A percentile compares a stretch with the other conserved stretches of the same genome.
These are phyloP conservation scores for Podochytrium sp. DNA, from an alignment of 192 early-diverging fungal genomes.

Conservation along the genomic window DNA sequence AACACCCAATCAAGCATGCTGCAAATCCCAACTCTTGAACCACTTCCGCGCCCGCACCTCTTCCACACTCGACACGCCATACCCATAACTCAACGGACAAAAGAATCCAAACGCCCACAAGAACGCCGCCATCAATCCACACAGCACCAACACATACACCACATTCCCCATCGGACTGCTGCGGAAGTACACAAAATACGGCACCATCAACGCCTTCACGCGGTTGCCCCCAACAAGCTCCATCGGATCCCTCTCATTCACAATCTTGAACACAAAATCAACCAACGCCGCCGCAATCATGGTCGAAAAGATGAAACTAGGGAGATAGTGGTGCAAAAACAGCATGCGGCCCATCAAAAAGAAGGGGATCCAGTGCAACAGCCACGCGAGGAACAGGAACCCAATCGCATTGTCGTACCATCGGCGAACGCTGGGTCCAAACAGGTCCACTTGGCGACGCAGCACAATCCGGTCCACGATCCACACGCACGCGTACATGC, in stretches of 20 bases:
- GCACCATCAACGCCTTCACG: conserved; percentile 26
- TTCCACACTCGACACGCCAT: conserved; percentile 60
- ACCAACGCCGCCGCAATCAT: conserved; percentile 74
- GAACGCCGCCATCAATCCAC: conserved; percentile 48
- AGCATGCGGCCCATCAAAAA: conserved; percentile 89
- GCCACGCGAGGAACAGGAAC: conserved; percentile 85
- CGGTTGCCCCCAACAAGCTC: conserved; percentile 14
- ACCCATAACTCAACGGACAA: conserved; percentile 88
- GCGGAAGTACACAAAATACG: conserved; percentile 16
- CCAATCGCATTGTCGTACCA: conserved; percentile 64
- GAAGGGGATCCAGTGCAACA: conserved; percentile 89
- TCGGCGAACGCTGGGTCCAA: conserved; percentile 54
- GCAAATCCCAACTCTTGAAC: conserved; percentile 86
- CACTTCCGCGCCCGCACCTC: conserved; percentile 68
- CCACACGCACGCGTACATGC: conserved; percentile 69
- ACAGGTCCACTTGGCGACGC: conserved; percentile 72
- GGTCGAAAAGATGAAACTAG: conserved; percentile 80
- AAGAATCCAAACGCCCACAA: conserved; percentile 75
- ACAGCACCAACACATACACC: conserved; percentile 47
- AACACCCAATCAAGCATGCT: conserved; percentile 56
- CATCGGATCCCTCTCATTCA: conserved; percentile 4
- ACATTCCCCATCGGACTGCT: conserved; percentile 32
- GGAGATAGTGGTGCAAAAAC: conserved; percentile 96
- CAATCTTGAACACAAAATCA: conserved; percentile 66
- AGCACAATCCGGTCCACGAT: conserved; percentile 72